phyloP scores from a whole-genome alignment of 176 grass and related monocot genomes.

The Alopecurus myosuroides region DNA sequence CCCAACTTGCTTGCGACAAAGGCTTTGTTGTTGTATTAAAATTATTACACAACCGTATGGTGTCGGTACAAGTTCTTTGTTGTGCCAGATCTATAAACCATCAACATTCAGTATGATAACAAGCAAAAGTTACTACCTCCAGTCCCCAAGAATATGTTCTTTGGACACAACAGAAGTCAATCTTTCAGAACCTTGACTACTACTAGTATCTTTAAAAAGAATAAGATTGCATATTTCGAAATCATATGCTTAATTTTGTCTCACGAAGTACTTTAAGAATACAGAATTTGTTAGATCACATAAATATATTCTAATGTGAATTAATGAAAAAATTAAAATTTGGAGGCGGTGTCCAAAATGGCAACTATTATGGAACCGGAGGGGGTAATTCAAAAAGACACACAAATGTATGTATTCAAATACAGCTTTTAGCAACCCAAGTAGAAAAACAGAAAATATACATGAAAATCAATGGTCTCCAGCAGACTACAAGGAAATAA shows the following conservation, averaged over 20 bases:
- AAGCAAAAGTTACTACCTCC: neutral
- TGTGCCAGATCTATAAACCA: neutral
- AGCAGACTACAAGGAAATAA: neutral
- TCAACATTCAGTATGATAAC: neutral
- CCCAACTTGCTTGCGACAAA: too few relatives aligned
- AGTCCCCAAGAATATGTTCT: neutral
- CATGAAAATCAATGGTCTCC: neutral
- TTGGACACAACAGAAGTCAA: neutral
- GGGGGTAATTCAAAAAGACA: neutral
- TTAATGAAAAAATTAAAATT: neutral
- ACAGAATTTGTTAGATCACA: neutral
- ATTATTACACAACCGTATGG: neutral
- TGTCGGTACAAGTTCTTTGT: neutral
- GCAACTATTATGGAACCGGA: neutral
- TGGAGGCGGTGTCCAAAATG: neutral
- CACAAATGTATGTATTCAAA: constrained; percentile 4
- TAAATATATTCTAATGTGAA: neutral
- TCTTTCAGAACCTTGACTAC: neutral
- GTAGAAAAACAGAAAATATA: neutral
- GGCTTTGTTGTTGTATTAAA: too few relatives aligned
- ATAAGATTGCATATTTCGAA: neutral
- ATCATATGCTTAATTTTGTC: neutral
- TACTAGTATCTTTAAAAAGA: neutral
- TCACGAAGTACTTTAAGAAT: neutral
- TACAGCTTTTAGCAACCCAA: neutral